phyloP scores from a whole-genome alignment of 768 basidiomycete species.

The Leucogyrophana mollusca region DNA sequence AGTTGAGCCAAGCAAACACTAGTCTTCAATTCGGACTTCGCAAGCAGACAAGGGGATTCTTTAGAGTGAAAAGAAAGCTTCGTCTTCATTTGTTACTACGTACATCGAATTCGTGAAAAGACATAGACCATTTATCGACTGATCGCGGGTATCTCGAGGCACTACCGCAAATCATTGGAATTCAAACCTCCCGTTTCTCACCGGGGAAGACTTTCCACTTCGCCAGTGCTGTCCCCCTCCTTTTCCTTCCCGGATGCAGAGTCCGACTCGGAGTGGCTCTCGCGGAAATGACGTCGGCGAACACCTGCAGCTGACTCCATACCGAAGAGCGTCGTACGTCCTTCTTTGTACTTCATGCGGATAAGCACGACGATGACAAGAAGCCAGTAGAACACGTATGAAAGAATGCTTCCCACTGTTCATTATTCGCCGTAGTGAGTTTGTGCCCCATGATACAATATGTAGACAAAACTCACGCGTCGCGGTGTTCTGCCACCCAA shows the following conservation, averaged over 20 bases:
- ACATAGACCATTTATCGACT: neutral
- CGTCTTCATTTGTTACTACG: neutral
- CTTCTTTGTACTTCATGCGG: constrained; percentile 66
- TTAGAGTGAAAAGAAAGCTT: too few species aligned
- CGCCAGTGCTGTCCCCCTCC: neutral
- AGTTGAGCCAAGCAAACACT: too few species aligned
- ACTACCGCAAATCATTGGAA: neutral
- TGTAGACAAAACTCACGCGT: constrained; percentile 43
- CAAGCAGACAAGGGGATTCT: too few species aligned
- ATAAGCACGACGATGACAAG: constrained; percentile 69
- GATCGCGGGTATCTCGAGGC: neutral
- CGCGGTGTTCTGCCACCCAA: constrained; percentile 88
- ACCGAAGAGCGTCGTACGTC: constrained; percentile 62
- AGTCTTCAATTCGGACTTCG: too few species aligned
- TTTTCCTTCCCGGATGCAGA: neutral
- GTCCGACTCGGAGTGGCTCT: constrained; percentile 10
- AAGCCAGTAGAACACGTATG: constrained; percentile 93
- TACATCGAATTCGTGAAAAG: neutral
- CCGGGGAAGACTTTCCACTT: neutral
- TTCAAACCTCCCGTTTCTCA: neutral
- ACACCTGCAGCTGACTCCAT: constrained; percentile 49
- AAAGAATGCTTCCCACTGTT: constrained; percentile 72
- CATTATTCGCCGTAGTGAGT: too few species aligned
- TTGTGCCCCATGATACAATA: neutral
- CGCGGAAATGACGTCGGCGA: constrained; percentile 28